Conservation (phyloP, 495 filamentous ascomycete genomes). For the Cercophora newfieldiana region DNA sequence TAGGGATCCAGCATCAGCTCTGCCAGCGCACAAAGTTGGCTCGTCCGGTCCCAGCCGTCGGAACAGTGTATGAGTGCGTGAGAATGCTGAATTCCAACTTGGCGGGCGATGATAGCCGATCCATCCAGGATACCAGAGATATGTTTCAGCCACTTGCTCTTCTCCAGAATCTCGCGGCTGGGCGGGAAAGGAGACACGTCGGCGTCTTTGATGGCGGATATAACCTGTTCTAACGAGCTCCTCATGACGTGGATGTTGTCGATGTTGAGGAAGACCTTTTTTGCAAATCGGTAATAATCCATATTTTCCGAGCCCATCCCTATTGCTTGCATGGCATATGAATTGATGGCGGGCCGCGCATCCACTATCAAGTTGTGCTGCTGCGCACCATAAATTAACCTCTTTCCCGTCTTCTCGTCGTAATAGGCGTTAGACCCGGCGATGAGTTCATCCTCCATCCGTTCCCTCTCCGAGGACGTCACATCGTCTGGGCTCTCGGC, state of each 20-base stretch:
- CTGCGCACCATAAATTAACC: constrained; percentile 85
- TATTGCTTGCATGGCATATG: constrained; percentile 91
- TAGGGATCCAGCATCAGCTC: constrained; percentile 96
- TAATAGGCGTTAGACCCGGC: constrained; percentile 44
- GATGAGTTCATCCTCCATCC: constrained; percentile 72
- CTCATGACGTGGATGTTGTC: constrained; percentile 99
- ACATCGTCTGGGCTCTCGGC: constrained; percentile 36
- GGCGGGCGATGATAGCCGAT: constrained; percentile 76
- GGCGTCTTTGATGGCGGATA: constrained; percentile 89
- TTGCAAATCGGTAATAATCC: constrained; percentile 92
- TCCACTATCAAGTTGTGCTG: constrained; percentile 96
- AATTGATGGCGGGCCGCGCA: constrained; percentile 93
- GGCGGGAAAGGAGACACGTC: constrained; percentile 84
- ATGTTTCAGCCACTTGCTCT: constrained; percentile 91
- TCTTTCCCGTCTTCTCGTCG: constrained; percentile 49
- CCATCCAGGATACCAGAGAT: constrained; percentile 84
- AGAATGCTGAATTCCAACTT: constrained; percentile 87
- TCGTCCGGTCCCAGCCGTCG: constrained; percentile 97
- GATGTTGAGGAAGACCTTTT: constrained; percentile 93
- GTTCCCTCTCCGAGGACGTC: constrained; percentile 60
- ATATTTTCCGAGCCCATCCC: constrained; percentile 96
- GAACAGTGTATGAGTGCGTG: constrained; percentile 98
- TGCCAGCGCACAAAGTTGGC: constrained; percentile 89
- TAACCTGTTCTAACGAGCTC: constrained; percentile 81
- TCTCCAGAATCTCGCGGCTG: constrained; percentile 75